Base-by-base conservation (phyloP, 805 yeast genomes). In the Zygosaccharomyces kombuchaensis region DNA sequence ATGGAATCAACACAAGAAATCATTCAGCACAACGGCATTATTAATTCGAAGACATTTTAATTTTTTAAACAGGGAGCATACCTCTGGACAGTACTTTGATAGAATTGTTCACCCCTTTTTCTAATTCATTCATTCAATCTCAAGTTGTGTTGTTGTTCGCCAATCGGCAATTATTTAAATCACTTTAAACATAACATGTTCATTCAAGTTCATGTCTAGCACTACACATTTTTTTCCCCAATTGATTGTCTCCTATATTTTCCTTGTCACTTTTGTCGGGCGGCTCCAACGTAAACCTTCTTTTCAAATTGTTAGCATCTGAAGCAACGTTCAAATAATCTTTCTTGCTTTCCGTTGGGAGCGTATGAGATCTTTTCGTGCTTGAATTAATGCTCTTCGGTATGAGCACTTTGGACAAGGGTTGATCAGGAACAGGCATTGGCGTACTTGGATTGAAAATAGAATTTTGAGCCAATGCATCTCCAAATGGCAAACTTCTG, bases 391-490 rank as follows among this genome's bases (percentile, higher is more conserved):
- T 47, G 38, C 61, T 57, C 34, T 59, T 57, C 0, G 64, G 62
- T 21, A 56, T 43, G 7, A 60, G 35, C 5, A 60, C 64, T 37
- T 52, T 57, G 6, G 62, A 52, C 17, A 56, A 34, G 1, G 64
- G 62, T 27, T 53, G 61, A 36, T 59, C 63, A 16, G 63, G 63
- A 2, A 59, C 52, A 1, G 63, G 63, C 8, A 59, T 55, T 1
- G 63, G 63, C 1, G 63, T 59, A 26, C 53, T 52, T 2, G 63
- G 63, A 29, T 16, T 52, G 14, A 42, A 39, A 8, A 45, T 43
- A 1, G 38, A 42, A 13, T n/a, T 34, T 26, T 25, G 34, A 4
- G 39, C 32, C 4, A n/a, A 10, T 6, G 34, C 32, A 29, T 14
- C 16, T 6, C n/a, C 16, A 6, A 46, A 34, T 29, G 36, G 43